Evolutionary conservation across 176 grass and related monocot genomes (phyloP).

Genomic region (Musa beccarii): DNA sequence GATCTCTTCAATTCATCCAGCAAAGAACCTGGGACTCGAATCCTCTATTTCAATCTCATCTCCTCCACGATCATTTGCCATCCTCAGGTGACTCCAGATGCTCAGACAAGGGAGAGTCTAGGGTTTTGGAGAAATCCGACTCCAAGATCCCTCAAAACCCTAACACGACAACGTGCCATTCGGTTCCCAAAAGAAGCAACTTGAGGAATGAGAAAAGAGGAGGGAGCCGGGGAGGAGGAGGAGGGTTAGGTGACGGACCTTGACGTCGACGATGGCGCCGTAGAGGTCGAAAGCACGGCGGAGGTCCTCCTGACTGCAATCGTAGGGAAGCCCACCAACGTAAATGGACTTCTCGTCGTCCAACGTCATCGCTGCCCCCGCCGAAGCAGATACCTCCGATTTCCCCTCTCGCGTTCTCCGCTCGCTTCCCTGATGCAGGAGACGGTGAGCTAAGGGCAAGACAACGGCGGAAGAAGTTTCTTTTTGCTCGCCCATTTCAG

Average conservation of each 20-base stretch:
- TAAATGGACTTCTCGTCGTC: constrained; percentile 74
- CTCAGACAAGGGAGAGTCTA: too few relatives aligned
- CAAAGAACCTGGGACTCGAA: neutral
- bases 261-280: constrained; percentile 66
- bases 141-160: neutral
- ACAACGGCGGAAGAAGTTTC: too few relatives aligned
- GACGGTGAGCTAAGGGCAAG: too few relatives aligned
- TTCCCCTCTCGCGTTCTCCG: too few relatives aligned
- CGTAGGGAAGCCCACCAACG: constrained; percentile 77
- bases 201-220: neutral
- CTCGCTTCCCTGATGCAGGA: too few relatives aligned
- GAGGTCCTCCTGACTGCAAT: constrained; percentile 52
- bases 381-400: too few relatives aligned
- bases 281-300: constrained; percentile 46
- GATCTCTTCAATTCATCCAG: neutral
- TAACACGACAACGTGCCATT: neutral
- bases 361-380: constrained; percentile 42
- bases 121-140: neutral
- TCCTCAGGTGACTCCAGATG: neutral
- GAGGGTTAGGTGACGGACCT: constrained; percentile 23
- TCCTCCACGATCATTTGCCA: neutral
- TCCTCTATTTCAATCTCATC: neutral
- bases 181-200: neutral
- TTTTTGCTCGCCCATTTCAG: too few relatives aligned
- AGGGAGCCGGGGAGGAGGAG: neutral